Base-by-base conservation (phyloP, 768 basidiomycete species). In the Auriscalpium orientale region DNA sequence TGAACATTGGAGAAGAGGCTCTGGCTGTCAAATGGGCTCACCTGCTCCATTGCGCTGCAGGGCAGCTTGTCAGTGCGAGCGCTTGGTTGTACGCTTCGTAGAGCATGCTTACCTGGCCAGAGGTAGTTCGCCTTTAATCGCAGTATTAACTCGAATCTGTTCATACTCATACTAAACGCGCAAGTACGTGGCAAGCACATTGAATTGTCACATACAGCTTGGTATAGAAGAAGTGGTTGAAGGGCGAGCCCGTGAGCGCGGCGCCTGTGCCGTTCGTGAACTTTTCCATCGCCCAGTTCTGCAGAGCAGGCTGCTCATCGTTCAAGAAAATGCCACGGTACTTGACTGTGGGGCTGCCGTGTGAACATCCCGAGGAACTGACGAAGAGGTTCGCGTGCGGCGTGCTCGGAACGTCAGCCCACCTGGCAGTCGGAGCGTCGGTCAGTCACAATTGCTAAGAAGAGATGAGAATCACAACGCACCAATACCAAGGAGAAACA, bases 271-370 rank as follows among this genome's bases (percentile, higher is more conserved):
- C 82, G 56, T 85, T 84, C 10, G 81, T 83, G 66, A 84, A 87
- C 60, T 81, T 83, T 58, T 81, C 81, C 59, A 76, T 72, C 13
- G 84, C 87, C 87, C 87, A 89, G 61, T 79, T 82, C 59, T 82
- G 80, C 51, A 88, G 65, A 33, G 81, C 80, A 8, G 87, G 87
- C 62, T 86, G 82, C 65, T 89, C 87, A 60, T 89, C 86, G 64
- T 89, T 89, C 58, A 89, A 68, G 72, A 89, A 85, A 45, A 87
- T 79, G 13, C 81, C 87, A 36, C 86, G 79, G 62, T 84, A 87
- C 64, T 86, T 81, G 55, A 89, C 83, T 8, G 80, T 81, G 3
- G 87, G 85, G 15, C 74, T 64, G 44, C 83, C 85, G 68, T 87
- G 84, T 7, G 70, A 57, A 56, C 74, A 75, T 0, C 71, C 70